Base-by-base conservation (phyloP, 1,284 basidiomycete species). In the Sparassis latifolia region DNA sequence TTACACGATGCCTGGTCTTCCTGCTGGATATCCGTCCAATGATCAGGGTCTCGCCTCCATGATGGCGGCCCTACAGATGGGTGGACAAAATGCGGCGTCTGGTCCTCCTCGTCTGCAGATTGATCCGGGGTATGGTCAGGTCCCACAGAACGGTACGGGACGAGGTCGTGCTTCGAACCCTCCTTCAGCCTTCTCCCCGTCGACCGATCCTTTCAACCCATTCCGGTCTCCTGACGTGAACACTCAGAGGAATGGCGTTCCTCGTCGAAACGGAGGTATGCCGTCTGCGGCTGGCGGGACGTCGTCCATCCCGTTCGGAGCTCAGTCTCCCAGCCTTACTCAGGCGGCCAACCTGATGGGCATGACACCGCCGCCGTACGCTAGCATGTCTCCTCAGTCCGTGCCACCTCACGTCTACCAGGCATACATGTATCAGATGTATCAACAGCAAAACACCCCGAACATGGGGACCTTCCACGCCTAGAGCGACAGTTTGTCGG, bases 21-120 rank as follows among this genome's bases (percentile, higher is more conserved):
- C 86, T 10, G 79, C 84, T 10, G 86, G 85, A 33, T 90, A 89
- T 62, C 84, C 87, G 5, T 80, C 83, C 45, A 88, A 82, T 54
- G 86, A 90, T 60, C 86, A 89, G 64, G 86, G 86, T 20, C 70
- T 91, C 47, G 87, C 88, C 49, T 88, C 86, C 12, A 90, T 91
- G 86, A 91, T 90, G 87, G 88, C 88, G 35, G 84, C 88, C 7
- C 70, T 91, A 57, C 86, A 89, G 66, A 89, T 89, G 86, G 88
- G 87, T 57, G 86, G 85, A 38, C 86, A 89, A 66, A 87, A 88
- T 56, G 80, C 86, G 10, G 86, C 89, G 61, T 82, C 84, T 40
- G 86, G 82, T n/a, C 86, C 82, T 39, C 77, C 85, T 44, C 82
- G 84, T 59, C 70, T 86, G 38, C 82, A 86, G 51, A 79, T 86